phyloP scores from a whole-genome alignment of 148 eudicot species.

The Rhododendron vialii region DNA sequence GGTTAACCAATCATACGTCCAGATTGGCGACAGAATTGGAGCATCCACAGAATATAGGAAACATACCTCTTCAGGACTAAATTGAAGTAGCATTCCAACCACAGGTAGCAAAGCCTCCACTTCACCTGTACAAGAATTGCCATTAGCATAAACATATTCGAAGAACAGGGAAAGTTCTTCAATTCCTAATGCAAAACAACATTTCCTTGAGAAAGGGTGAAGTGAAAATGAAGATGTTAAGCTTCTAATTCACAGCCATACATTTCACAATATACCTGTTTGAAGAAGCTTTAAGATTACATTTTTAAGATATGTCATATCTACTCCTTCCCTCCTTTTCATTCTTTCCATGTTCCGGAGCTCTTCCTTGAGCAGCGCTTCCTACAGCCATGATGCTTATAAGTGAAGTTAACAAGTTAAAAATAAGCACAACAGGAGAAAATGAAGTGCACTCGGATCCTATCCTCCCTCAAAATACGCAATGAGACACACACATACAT shows the following conservation, averaged over 20 bases:
- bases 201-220: background rate
- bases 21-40: background rate
- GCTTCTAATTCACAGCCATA: background rate
- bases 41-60: slow-evolving; percentile 12
- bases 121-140: slow-evolving; percentile 54
- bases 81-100: slow-evolving; percentile 93
- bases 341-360: slow-evolving; percentile 86
- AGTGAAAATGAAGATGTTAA: background rate
- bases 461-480: background rate
- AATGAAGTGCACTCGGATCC: background rate
- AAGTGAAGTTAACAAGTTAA: background rate
- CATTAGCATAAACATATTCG: background rate
- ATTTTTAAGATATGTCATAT: slow-evolving; percentile 95
- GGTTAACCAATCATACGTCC: background rate
- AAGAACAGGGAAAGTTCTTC: background rate
- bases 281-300: slow-evolving; percentile 93
- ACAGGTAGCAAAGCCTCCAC: slow-evolving; percentile 95
- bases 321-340: slow-evolving; percentile 93
- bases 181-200: background rate
- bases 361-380: slow-evolving; percentile 92
- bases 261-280: slow-evolving; percentile 53
- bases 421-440: background rate
- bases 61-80: slow-evolving; percentile 96
- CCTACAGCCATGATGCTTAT: slow-evolving; percentile 43
- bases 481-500: background rate